Evolutionary conservation across 176 grass and related monocot genomes (phyloP).

Genomic region (Hsuehochloa calcarea): DNA sequence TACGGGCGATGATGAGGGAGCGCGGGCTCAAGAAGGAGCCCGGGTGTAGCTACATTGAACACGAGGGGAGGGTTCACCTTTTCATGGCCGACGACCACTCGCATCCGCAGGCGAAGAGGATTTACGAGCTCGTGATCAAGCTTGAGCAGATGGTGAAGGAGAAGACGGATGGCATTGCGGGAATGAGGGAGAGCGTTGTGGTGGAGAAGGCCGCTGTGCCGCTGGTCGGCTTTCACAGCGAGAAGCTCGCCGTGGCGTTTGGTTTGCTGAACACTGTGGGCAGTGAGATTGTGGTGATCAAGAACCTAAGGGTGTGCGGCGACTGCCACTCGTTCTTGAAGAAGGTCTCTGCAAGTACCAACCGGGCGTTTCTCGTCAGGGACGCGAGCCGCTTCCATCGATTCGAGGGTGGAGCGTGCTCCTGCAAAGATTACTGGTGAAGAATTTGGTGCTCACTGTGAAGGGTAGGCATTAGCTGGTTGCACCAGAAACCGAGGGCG

Average conservation of each 20-base stretch:
- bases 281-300: conserved; percentile 67
- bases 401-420: conserved; percentile 50
- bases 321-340: conserved; percentile 69
- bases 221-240: conserved; percentile 55
- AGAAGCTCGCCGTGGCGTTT: conserved; percentile 70
- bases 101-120: conserved; percentile 54
- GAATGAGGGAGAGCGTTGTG: too few relatives aligned
- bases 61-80: conserved; percentile 53
- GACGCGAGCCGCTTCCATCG: conserved; percentile 80
- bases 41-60: conserved; percentile 64
- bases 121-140: conserved; percentile 49
- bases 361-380: conserved; percentile 51
- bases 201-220: neutral
- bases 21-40: conserved; percentile 70
- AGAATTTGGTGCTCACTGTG: conserved; percentile 7
- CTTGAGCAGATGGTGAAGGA: conserved; percentile 53
- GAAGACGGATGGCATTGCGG: neutral
- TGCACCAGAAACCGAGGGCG: neutral
- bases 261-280: conserved; percentile 50
- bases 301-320: conserved; percentile 75
- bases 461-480: neutral
- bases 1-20: conserved; percentile 56
- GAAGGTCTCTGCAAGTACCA: conserved; percentile 29
- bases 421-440: conserved; percentile 69
- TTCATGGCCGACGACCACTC: conserved; percentile 86